Conservation (phyloP, 2,329 filamentous ascomycete genomes). For the Monosporascus sp. region DNA sequence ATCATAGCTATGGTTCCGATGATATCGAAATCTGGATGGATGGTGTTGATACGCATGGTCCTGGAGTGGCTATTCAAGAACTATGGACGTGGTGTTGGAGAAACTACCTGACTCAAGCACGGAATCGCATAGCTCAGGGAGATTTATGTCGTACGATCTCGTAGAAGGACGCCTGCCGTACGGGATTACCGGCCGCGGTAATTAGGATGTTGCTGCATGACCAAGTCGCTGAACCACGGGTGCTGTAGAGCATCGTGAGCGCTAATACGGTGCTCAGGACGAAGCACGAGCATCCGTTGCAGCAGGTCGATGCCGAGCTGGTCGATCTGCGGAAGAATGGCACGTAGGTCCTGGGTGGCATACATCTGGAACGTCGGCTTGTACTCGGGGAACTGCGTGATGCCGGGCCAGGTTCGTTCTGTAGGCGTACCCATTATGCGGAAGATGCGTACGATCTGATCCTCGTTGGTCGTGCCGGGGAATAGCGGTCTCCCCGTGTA, state of each 20-base stretch:
- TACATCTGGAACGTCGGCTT: conserved; percentile 94
- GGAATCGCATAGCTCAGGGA: too few species aligned
- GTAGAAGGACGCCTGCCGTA: conserved; percentile 25
- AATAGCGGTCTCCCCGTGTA: conserved; percentile 94
- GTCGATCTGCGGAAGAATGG: conserved; percentile 88
- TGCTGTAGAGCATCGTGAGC: conserved; percentile 83
- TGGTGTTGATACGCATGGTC: background rate
- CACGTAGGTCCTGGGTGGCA: conserved; percentile 81
- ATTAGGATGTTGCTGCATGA: conserved; percentile 48
- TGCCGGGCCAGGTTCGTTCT: conserved; percentile 91
- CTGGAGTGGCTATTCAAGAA: background rate
- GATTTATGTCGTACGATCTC: too few species aligned
- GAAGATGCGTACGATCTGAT: conserved; percentile 96
- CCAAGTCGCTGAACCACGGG: conserved; percentile 82
- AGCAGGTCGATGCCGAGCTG: conserved; percentile 80
- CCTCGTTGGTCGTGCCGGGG: conserved; percentile 96
- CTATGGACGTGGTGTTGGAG: too few species aligned
- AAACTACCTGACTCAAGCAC: too few species aligned
- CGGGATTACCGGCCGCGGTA: conserved; percentile 36
- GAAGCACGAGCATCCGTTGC: conserved; percentile 84
- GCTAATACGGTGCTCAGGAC: conserved; percentile 86
- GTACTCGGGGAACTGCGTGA: conserved; percentile 95
- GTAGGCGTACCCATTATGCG: conserved; percentile 97
- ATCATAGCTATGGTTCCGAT: background rate
- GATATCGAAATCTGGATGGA: background rate